These are phyloP conservation scores for Leptographium procerum DNA, from an alignment of 2,329 filamentous ascomycete genomes.

Conservation along the genomic window DNA sequence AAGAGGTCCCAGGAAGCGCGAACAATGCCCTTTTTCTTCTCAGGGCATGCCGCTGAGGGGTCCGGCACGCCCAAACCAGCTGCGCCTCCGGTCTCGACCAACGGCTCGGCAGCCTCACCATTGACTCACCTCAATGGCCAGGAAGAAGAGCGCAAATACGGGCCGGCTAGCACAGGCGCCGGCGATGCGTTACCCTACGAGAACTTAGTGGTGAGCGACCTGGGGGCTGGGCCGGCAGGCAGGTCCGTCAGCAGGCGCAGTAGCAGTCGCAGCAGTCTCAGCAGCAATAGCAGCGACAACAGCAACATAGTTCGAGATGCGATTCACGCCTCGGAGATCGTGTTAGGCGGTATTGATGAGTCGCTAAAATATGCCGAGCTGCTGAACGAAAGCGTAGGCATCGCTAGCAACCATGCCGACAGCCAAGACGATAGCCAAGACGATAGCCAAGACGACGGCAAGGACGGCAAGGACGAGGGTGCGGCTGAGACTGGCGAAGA, in stretches of 20 bases:
- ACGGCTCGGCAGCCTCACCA: background rate
- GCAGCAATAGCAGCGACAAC: background rate
- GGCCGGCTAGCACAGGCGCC: background rate
- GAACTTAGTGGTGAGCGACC: background rate
- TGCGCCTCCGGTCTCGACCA: background rate
- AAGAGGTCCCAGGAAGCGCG: too few species aligned
- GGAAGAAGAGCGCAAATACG: background rate
- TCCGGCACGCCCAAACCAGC: background rate
- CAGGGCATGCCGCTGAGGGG: background rate
- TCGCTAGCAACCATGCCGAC: background rate
- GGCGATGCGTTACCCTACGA: background rate
- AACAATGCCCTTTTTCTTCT: background rate
- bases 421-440: background rate
- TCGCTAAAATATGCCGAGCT: background rate
- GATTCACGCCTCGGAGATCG: background rate
- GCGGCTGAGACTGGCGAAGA: background rate
- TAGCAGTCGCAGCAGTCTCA: background rate
- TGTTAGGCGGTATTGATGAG: background rate
- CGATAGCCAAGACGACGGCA: background rate
- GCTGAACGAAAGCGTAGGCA: background rate
- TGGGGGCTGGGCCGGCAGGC: background rate
- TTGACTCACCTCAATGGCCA: too few species aligned
- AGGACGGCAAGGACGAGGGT: background rate
- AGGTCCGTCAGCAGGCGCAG: too few species aligned
- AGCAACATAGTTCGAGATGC: background rate